These are phyloP conservation scores for Salvia sclarea DNA, from an alignment of 305 asterid species.

Conservation along the genomic window DNA sequence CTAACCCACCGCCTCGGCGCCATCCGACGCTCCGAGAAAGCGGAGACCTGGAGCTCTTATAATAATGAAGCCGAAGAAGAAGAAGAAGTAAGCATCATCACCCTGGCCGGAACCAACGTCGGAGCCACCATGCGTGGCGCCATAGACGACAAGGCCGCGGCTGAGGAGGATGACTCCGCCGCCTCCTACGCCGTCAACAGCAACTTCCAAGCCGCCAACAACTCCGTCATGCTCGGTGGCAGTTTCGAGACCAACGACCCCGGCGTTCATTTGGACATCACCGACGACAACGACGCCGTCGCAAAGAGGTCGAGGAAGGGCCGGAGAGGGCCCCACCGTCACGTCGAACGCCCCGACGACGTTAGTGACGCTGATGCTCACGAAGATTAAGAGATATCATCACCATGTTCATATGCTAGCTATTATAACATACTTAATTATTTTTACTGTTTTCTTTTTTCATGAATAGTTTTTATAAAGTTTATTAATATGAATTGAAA, in stretches of 20 bases:
- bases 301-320: constrained; percentile 41
- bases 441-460: too few species aligned
- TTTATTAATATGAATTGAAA: too few species aligned
- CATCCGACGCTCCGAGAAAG: too few species aligned
- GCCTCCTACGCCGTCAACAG: constrained; percentile 60
- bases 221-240: constrained; percentile 87
- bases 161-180: constrained; percentile 50
- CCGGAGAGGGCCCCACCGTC: constrained; percentile 32
- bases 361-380: too few species aligned
- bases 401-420: too few species aligned
- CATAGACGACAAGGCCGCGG: constrained; percentile 40
- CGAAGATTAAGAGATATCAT: too few species aligned
- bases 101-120: constrained; percentile 70
- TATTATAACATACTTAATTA: too few species aligned
- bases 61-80: constrained; percentile 40
- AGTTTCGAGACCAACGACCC: constrained; percentile 72
- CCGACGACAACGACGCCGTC: constrained; percentile 43
- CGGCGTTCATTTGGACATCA: constrained; percentile 77
- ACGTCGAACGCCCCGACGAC: constrained; percentile 3
- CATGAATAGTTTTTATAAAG: too few species aligned
- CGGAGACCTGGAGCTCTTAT: constrained; percentile 30
- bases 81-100: constrained; percentile 60
- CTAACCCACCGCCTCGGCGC: constrained; percentile 56
- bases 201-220: constrained; percentile 85
- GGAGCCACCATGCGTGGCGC: constrained; percentile 89